phyloP scores from a whole-genome alignment of 1,139 yeast species.

The Chernovozyma sophiae-reginae region DNA sequence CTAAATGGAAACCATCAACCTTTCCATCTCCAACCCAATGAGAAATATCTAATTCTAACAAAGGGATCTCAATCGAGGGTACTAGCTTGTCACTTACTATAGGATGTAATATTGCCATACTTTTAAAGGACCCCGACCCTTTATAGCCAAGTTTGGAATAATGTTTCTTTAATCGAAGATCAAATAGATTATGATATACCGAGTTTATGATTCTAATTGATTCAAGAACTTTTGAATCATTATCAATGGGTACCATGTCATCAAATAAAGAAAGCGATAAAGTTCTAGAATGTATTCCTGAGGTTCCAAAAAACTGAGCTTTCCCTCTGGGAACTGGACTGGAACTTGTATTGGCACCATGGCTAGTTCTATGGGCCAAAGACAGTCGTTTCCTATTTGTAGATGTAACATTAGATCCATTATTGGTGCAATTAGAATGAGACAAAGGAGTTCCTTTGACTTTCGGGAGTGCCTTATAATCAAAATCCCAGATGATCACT shows the following conservation, averaged over 20 bases:
- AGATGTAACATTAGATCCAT: neutral
- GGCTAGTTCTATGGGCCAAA: neutral
- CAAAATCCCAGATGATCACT: slow-evolving; percentile 69
- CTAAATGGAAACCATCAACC: slow-evolving; percentile 40
- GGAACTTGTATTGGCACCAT: slow-evolving; percentile 9
- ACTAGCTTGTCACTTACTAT: slow-evolving; percentile 36
- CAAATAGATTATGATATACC: slow-evolving; percentile 34
- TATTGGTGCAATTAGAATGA: neutral
- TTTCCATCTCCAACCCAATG: slow-evolving; percentile 37
- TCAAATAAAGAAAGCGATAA: slow-evolving; percentile 5
- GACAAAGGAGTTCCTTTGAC: slow-evolving; percentile 22
- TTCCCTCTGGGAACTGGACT: slow-evolving; percentile 11
- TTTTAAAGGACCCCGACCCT: slow-evolving; percentile 7
- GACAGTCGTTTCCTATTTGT: slow-evolving; percentile 1
- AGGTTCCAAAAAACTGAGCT: slow-evolving; percentile 3
- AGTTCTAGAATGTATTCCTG: slow-evolving; percentile 1
- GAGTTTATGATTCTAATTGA: slow-evolving; percentile 25
- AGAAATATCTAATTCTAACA: slow-evolving; percentile 32
- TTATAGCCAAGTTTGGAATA: slow-evolving; percentile 13
- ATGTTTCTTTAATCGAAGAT: slow-evolving; percentile 31
- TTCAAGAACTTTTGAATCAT: slow-evolving; percentile 6
- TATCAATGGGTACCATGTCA: slow-evolving; percentile 6
- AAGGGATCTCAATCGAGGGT: slow-evolving; percentile 40
- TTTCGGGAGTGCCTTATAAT: slow-evolving; percentile 56
- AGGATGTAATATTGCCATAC: slow-evolving; percentile 31